Conservation (phyloP, 108 stramenopile species). For the Discostella stelligeroides region DNA sequence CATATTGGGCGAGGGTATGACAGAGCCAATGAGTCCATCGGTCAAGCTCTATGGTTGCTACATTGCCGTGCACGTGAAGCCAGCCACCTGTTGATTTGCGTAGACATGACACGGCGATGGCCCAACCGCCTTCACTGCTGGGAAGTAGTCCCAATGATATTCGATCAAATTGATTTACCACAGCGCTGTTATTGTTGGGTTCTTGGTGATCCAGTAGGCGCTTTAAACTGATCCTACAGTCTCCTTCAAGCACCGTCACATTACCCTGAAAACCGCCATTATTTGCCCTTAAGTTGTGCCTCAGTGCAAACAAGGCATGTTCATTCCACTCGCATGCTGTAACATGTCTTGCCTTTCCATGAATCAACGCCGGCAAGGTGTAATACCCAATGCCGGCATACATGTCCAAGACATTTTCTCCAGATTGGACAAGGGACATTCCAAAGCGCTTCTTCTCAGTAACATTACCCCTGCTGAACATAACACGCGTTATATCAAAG, state of each 20-base stretch:
- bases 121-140: slow-evolving; percentile 90
- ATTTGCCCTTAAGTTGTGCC: slow-evolving; percentile 80
- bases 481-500: slow-evolving; percentile 91
- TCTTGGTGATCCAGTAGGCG: slow-evolving; percentile 1
- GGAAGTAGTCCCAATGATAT: slow-evolving; percentile 94
- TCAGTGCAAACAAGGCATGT: slow-evolving; percentile 75
- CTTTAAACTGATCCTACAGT: slow-evolving; percentile 62
- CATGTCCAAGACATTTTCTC: slow-evolving; percentile 89
- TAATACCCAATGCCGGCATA: slow-evolving; percentile 98
- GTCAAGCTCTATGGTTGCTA: slow-evolving; percentile 57
- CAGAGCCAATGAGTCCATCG: slow-evolving; percentile 79
- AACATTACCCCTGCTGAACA: slow-evolving; percentile 95
- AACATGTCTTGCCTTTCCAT: slow-evolving; percentile 72
- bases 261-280: slow-evolving; percentile 59
- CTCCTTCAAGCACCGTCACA: slow-evolving; percentile 75
- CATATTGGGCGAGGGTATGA: slow-evolving; percentile 33
- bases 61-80: slow-evolving; percentile 96
- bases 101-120: slow-evolving; percentile 77
- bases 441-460: slow-evolving; percentile 93
- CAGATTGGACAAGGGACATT: slow-evolving; percentile 56
- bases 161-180: slow-evolving; percentile 67
- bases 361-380: slow-evolving; percentile 85
- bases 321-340: slow-evolving; percentile 94
- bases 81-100: slow-evolving; percentile 63
- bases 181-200: not conserved